phyloP scores from a whole-genome alignment of 108 stramenopile species.

The Aurantiochytrium sp. region DNA sequence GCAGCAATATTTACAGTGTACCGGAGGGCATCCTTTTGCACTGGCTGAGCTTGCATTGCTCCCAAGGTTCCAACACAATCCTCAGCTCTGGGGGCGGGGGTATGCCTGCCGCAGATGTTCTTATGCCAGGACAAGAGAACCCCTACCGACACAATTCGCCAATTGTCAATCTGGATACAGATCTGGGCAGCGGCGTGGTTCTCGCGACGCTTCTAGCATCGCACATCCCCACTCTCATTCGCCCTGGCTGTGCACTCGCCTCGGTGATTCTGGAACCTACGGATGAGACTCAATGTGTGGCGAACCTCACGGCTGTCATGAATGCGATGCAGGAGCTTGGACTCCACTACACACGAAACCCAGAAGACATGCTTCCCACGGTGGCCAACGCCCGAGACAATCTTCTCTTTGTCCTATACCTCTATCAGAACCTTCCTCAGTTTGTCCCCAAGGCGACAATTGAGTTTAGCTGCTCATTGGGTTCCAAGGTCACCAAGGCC shows the following conservation, averaged over 20 bases:
- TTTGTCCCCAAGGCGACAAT: conserved; percentile 50
- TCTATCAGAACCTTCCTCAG: conserved; percentile 39
- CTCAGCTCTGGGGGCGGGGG: neutral
- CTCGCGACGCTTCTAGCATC: neutral
- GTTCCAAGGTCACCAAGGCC: conserved; percentile 32
- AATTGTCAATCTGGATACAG: neutral
- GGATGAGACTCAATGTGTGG: neutral
- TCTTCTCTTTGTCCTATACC: conserved; percentile 17
- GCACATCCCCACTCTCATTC: neutral
- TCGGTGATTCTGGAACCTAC: neutral
- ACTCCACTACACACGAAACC: neutral
- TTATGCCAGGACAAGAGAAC: neutral
- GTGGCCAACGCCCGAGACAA: conserved; percentile 14
- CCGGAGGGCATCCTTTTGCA: conserved; percentile 36
- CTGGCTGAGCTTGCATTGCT: conserved; percentile 36
- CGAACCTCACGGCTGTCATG: neutral
- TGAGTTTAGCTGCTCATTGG: conserved; percentile 45
- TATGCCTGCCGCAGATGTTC: neutral
- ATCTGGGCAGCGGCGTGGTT: neutral
- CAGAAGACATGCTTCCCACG: neutral
- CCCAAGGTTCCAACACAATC: neutral
- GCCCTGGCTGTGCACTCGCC: neutral
- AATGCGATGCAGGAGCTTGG: neutral
- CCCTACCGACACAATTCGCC: neutral
- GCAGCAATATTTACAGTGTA: conserved; percentile 37